phyloP scores from a whole-genome alignment of 345 rosid genomes.

The Cochlearia excelsa region DNA sequence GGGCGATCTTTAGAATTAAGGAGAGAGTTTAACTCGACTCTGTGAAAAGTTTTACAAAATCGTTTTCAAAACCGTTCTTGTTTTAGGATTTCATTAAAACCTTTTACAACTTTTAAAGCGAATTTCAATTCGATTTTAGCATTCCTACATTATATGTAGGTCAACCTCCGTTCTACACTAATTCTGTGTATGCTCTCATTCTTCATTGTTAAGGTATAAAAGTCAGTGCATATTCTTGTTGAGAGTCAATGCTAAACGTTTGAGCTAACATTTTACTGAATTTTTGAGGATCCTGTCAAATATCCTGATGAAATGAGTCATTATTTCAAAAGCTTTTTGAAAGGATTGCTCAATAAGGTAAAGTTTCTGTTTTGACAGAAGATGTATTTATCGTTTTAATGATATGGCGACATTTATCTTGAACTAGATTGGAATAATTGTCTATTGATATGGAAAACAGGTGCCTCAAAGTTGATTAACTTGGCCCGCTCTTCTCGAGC shows the following conservation, averaged over 20 bases:
- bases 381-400: neutral
- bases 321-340: slow-evolving; percentile 79
- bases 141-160: slow-evolving; percentile 94
- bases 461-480: slow-evolving; percentile 86
- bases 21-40: no score
- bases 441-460: slow-evolving; percentile 43
- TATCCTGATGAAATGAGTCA: slow-evolving; percentile 91
- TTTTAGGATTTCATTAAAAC: no score
- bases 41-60: no score
- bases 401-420: neutral
- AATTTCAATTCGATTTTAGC: no score
- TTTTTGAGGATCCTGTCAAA: slow-evolving; percentile 88
- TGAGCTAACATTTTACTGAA: slow-evolving; percentile 39
- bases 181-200: slow-evolving; percentile 95
- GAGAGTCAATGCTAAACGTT: slow-evolving; percentile 16
- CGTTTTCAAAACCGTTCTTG: no score
- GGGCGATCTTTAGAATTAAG: no score
- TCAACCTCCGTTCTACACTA: slow-evolving; percentile 97
- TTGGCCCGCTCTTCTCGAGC: slow-evolving; percentile 96
- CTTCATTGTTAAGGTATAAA: slow-evolving; percentile 89
- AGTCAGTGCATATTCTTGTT: slow-evolving; percentile 18
- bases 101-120: no score
- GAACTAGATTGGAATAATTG: slow-evolving; percentile 14
- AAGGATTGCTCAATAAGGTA: slow-evolving; percentile 96
- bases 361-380: slow-evolving; percentile 5